Evolutionary conservation across 495 filamentous ascomycete genomes (phyloP).

Genomic region (Tetracladium marchalianum): DNA sequence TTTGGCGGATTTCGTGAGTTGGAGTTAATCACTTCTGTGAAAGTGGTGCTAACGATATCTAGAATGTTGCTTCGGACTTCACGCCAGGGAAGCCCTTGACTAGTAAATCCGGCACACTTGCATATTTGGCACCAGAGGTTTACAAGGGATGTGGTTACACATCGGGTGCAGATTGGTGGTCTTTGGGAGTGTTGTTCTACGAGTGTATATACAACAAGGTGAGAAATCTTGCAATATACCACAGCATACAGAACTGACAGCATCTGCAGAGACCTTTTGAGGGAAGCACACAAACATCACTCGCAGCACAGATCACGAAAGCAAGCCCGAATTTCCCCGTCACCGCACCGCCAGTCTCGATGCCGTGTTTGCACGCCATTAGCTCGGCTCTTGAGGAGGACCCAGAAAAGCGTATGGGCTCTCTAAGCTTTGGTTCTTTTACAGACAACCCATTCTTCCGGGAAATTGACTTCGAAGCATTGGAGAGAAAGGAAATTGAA

Average conservation of each 20-base stretch:
- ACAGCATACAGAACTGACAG: conserved; percentile 8
- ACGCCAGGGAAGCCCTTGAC: conserved; percentile 71
- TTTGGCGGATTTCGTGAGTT: conserved; percentile 89
- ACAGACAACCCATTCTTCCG: conserved; percentile 83
- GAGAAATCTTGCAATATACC: conserved; percentile 15
- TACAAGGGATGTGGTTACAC: conserved; percentile 82
- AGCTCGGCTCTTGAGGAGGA: conserved; percentile 73
- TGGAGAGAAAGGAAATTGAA: conserved; percentile 83
- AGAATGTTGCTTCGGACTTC: conserved; percentile 97
- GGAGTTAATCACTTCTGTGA: neutral
- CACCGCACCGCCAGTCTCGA: conserved; percentile 79
- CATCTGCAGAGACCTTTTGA: conserved; percentile 70
- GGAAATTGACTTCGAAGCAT: conserved; percentile 69
- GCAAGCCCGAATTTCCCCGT: conserved; percentile 79
- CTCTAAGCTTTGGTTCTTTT: conserved; percentile 68
- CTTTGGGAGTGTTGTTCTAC: conserved; percentile 90
- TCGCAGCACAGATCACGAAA: conserved; percentile 73
- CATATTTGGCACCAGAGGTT: conserved; percentile 93
- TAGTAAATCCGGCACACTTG: conserved; percentile 93
- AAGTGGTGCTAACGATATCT: conserved; percentile 15
- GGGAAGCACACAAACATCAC: conserved; percentile 68
- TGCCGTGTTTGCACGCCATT: conserved; percentile 78
- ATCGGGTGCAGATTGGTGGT: conserved; percentile 96
- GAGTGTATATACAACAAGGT: conserved; percentile 99
- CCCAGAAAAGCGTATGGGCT: conserved; percentile 69